phyloP scores from a whole-genome alignment of 768 basidiomycete species.

The Hericium coralloides region DNA sequence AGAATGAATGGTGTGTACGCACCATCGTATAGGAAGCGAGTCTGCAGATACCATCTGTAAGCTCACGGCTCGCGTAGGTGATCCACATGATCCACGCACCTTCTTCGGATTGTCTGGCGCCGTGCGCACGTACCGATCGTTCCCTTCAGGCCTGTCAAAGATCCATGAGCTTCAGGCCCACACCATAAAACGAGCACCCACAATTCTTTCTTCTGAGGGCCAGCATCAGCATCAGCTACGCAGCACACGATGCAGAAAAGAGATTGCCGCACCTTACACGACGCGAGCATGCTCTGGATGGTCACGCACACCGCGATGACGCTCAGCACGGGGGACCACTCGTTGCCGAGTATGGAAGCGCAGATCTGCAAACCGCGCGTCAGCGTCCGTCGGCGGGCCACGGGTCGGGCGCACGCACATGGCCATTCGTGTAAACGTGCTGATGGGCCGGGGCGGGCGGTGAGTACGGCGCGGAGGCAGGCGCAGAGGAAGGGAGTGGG shows the following conservation, averaged over 20 bases:
- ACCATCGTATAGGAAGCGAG: conserved; percentile 79
- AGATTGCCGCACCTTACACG: conserved; percentile 62
- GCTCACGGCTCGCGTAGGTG: not conserved
- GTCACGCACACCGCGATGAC: conserved; percentile 78
- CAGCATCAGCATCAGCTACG: not conserved
- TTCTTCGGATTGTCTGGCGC: conserved; percentile 86
- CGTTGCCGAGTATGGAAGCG: conserved; percentile 80
- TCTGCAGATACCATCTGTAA: conserved; percentile 31
- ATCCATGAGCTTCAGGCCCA: not conserved
- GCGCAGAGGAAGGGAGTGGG: not conserved
- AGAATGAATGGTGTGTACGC: conserved; percentile 9
- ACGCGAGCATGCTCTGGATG: conserved; percentile 87
- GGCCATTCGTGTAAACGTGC: conserved; percentile 86
- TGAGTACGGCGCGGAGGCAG: conserved; percentile 6
- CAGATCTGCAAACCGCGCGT: conserved; percentile 51
- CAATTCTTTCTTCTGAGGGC: conserved; percentile 52
- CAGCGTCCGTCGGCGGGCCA: conserved; percentile 1
- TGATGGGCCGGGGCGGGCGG: conserved; percentile 20
- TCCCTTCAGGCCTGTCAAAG: conserved; percentile 58
- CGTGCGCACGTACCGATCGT: conserved; percentile 70
- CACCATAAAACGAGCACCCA: conserved; percentile 18
- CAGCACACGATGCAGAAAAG: not conserved
- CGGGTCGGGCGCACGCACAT: conserved; percentile 38
- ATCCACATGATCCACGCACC: conserved; percentile 31
- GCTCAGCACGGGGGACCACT: conserved; percentile 86